These are phyloP conservation scores for Sarocladium brachiariae DNA, from an alignment of 2,329 filamentous ascomycete genomes.

Conservation along the genomic window DNA sequence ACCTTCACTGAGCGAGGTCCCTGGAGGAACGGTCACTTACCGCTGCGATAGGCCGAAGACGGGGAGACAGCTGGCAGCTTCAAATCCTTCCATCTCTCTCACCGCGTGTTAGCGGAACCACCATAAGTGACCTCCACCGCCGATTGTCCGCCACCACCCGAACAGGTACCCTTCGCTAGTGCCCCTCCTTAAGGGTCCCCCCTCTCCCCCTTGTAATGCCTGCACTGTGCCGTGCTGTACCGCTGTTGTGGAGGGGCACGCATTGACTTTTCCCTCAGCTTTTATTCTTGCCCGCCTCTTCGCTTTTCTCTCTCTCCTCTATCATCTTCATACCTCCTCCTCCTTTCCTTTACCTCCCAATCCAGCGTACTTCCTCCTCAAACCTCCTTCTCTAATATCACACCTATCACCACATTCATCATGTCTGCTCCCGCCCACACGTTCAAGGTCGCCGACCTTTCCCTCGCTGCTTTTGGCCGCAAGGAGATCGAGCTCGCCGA, in stretches of 20 bases:
- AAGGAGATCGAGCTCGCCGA: conserved; percentile 98
- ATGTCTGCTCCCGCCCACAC: conserved; percentile 79
- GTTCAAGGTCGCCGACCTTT: conserved; percentile 98
- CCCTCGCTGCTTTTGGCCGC: conserved; percentile 95
- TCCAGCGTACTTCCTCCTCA: conserved; percentile 11
- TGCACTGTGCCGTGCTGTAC: neutral
- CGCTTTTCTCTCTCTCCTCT: neutral
- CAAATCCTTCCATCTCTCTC: too few relatives aligned
- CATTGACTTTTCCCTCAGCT: conserved; percentile 7
- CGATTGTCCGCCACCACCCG: neutral
- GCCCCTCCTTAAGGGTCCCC: conserved; percentile 5
- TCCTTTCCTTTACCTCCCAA: conserved; percentile 10
- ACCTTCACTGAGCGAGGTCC: neutral
- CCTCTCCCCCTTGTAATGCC: too few relatives aligned
- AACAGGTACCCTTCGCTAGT: conserved; percentile 7
- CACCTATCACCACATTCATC: conserved; percentile 23
- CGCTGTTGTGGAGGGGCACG: conserved; percentile 1
- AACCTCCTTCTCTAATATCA: conserved; percentile 18
- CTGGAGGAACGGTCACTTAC: neutral
- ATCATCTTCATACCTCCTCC: conserved; percentile 1
- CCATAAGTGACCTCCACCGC: conserved; percentile 4
- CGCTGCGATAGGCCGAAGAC: conserved; percentile 8
- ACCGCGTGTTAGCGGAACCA: neutral
- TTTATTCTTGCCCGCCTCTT: conserved; percentile 3
- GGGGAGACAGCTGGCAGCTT: too few relatives aligned